Conservation (phyloP, 2,329 filamentous ascomycete genomes). For the Pseudopithomyces maydicus region DNA sequence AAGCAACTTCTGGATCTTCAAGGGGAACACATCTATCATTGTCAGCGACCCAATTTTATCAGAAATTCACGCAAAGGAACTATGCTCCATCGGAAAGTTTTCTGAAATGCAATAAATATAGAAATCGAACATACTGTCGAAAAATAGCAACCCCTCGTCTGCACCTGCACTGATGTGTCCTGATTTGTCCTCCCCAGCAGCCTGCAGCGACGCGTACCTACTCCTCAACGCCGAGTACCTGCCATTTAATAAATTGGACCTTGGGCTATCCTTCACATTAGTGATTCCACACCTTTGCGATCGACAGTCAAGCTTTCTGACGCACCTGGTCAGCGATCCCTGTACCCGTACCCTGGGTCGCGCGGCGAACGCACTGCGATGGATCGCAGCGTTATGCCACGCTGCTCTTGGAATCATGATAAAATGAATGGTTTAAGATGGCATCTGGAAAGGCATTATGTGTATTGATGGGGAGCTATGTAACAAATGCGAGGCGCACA, state of each 20-base stretch:
- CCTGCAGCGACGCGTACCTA: constrained; percentile 45
- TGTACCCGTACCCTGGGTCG: constrained; percentile 22
- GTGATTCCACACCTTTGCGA: constrained; percentile 14
- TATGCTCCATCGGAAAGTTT: background rate
- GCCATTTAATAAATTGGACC: background rate
- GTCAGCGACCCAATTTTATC: constrained; percentile 7
- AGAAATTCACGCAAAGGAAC: background rate
- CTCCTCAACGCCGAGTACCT: constrained; percentile 13
- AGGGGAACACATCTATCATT: constrained; percentile 76
- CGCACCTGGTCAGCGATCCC: constrained; percentile 26
- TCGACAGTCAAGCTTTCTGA: constrained; percentile 25
- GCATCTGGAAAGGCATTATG: background rate
- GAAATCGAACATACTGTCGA: constrained; percentile 70
- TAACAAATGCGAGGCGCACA: background rate
- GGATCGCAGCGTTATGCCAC: constrained; percentile 19
- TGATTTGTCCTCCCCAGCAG: constrained; percentile 67
- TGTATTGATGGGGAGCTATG: background rate
- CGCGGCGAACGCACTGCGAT: background rate
- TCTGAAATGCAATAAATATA: background rate
- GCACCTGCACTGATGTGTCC: constrained; percentile 80
- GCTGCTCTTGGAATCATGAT: constrained; percentile 6
- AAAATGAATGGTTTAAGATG: background rate
- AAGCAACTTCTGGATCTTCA: constrained; percentile 70
- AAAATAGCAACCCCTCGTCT: constrained; percentile 85
- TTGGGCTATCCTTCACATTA: constrained; percentile 13